Conservation (phyloP, 371 early-diverging fungal genomes). For the Gilbertella persicaria region DNA sequence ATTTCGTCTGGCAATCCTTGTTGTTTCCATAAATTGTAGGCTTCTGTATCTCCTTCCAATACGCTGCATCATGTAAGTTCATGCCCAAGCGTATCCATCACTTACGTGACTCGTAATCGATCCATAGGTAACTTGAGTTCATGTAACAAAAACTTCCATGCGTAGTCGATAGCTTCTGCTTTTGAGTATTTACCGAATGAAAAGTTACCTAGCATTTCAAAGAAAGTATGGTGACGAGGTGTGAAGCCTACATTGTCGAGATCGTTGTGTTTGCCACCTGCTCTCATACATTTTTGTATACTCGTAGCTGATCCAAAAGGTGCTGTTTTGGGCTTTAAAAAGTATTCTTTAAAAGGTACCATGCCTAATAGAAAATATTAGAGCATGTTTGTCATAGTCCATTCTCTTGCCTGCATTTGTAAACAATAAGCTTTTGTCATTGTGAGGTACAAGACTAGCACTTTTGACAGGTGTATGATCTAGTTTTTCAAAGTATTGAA, state of each 20-base stretch:
- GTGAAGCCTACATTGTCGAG: slow-evolving; percentile 81
- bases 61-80: slow-evolving; percentile 41
- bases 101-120: slow-evolving; percentile 70
- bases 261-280: slow-evolving; percentile 85
- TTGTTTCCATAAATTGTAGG: slow-evolving; percentile 66
- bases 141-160: slow-evolving; percentile 73
- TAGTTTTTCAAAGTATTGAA: slow-evolving; percentile 52
- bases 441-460: slow-evolving; percentile 66
- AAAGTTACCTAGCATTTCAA: slow-evolving; percentile 87
- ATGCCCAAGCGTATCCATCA: background rate
- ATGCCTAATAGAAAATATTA: slow-evolving; percentile 50
- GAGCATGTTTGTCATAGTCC: background rate
- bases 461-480: slow-evolving; percentile 54
- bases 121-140: slow-evolving; percentile 61
- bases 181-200: slow-evolving; percentile 75
- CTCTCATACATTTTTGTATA: slow-evolving; percentile 77
- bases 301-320: slow-evolving; percentile 65
- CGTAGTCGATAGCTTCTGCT: slow-evolving; percentile 61
- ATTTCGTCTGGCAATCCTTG: slow-evolving; percentile 61
- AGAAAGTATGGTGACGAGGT: slow-evolving; percentile 81
- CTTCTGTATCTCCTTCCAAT: slow-evolving; percentile 66
- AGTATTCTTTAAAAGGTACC: slow-evolving; percentile 80
- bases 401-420: slow-evolving; percentile 68
- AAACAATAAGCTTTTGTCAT: slow-evolving; percentile 73
- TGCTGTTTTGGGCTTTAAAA: slow-evolving; percentile 64